These are phyloP conservation scores for Colletotrichum spinosum DNA, from an alignment of 2,329 filamentous ascomycete genomes.

Conservation along the genomic window DNA sequence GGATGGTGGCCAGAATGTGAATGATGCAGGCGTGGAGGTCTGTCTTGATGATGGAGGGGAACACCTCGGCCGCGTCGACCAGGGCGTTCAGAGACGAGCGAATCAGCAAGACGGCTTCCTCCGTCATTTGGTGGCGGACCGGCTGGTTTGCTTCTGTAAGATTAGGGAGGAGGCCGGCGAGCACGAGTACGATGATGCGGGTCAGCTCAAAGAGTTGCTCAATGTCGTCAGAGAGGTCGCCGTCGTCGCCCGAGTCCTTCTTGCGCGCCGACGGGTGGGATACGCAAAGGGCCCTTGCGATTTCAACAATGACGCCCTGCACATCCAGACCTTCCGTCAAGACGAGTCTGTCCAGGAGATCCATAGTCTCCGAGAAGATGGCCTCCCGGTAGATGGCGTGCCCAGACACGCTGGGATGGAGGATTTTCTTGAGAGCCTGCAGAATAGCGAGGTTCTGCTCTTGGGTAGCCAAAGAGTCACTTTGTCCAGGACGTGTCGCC, in stretches of 20 bases:
- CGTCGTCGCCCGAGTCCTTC: slow-evolving; percentile 73
- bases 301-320: slow-evolving; percentile 92
- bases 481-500: slow-evolving; percentile 78
- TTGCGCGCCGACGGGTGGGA: slow-evolving; percentile 89
- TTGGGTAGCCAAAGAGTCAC: slow-evolving; percentile 75
- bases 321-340: slow-evolving; percentile 91
- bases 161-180: slow-evolving; percentile 89
- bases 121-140: slow-evolving; percentile 82
- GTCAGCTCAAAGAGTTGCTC: slow-evolving; percentile 98
- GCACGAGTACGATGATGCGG: slow-evolving; percentile 92
- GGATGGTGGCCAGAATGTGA: slow-evolving; percentile 94
- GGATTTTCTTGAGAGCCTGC: slow-evolving; percentile 91
- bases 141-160: slow-evolving; percentile 74
- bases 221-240: slow-evolving; percentile 93
- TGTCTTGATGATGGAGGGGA: slow-evolving; percentile 95
- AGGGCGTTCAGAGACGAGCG: slow-evolving; percentile 85
- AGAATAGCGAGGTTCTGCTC: slow-evolving; percentile 90
- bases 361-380: slow-evolving; percentile 97
- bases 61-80: slow-evolving; percentile 94
- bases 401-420: slow-evolving; percentile 93
- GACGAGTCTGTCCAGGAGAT: slow-evolving; percentile 90
- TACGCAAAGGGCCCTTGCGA: slow-evolving; percentile 89
- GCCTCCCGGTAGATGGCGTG: slow-evolving; percentile 97
- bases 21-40: slow-evolving; percentile 97
- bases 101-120: slow-evolving; percentile 86